Base-by-base conservation (phyloP, 2,329 filamentous ascomycete species). In the Diplodia sapinea region DNA sequence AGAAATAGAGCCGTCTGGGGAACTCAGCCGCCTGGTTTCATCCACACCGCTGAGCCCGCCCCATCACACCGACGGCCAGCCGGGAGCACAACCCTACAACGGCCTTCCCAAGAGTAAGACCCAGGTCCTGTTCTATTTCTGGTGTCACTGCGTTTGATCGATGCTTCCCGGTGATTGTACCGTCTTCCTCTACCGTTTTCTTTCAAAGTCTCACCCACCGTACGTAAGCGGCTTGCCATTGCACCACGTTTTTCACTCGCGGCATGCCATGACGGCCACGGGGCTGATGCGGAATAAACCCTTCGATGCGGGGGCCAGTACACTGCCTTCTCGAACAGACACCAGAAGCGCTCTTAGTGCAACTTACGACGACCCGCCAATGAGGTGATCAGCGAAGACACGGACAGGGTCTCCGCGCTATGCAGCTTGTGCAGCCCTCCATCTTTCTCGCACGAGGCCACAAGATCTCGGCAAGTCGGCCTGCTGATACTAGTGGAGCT, bases 311-410 rank as follows among this genome's bases (percentile, higher is more conserved):
- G 59, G 59, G 57, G 57, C 40, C 40, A 23, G 26, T 33, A 50
- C 57, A 36, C 31, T 40, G 43, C 47, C n/a, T 63, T 52, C 59
- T 63, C 43, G 59, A 63, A 63, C 59, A 63, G 43, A 38, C 9
- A 26, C 47, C 15, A 36, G 43, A 47, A 49, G 36, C 26, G 11
- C 23, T 26, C 33, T 51, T 7, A 8, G 59, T 38, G 55, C 20
- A 29, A n/a, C 17, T 12, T n/a, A 50, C 50, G 47, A 13, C 26
- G 31, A 31, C 38, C 29, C n/a, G 13, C 38, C 56, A 47, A 17
- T 31, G 1, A 40, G 56, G 23, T 61, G 12, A 43, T 63, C 50
- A 47, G 59, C 43, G 29, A 47, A 23, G 11, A 13, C 5, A 23
- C 23, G 40, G 20, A 49, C 57, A 9, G 26, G 15, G 26, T 36